Conservation (phyloP, 495 filamentous ascomycete genomes). For the Tuber calosporum region DNA sequence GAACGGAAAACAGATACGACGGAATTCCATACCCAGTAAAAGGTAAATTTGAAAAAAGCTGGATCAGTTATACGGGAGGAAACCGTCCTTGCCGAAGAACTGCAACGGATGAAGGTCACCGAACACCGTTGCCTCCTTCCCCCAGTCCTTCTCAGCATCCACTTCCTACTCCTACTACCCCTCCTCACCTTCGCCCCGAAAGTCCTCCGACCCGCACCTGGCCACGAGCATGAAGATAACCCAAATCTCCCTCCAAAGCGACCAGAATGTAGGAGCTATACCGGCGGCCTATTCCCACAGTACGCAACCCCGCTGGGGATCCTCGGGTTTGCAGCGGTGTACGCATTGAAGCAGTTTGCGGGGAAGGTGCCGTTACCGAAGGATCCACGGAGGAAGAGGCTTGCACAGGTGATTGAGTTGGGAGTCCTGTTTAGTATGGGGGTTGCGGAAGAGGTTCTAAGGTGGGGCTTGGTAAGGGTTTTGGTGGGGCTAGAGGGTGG, state of each 20-base stretch:
- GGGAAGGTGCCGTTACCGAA: constrained; percentile 37
- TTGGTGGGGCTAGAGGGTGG: constrained; percentile 33
- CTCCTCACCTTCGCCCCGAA: constrained; percentile 32
- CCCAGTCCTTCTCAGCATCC: constrained; percentile 37
- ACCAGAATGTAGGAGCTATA: constrained; percentile 6
- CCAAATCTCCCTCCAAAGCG: constrained; percentile 11
- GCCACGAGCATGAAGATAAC: not conserved
- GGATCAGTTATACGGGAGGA: constrained; percentile 14
- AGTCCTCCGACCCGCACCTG: constrained; percentile 13
- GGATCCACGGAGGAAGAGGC: constrained; percentile 29
- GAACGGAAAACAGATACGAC: constrained; percentile 9
- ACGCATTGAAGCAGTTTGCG: constrained; percentile 36
- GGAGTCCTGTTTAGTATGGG: constrained; percentile 37
- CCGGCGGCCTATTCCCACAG: constrained; percentile 19
- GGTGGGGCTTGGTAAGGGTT: constrained; percentile 40
- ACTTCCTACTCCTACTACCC: constrained; percentile 34
- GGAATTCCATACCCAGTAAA: constrained; percentile 19
- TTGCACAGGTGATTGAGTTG: constrained; percentile 35
- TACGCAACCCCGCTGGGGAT: constrained; percentile 38
- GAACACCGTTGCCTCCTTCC: constrained; percentile 39
- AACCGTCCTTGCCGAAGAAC: constrained; percentile 2
- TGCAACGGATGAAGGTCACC: constrained; percentile 36
- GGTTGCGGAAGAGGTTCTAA: constrained; percentile 37
- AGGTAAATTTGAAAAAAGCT: constrained; percentile 8
- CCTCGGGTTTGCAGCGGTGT: constrained; percentile 38